A percentile compares a stretch with the other conserved stretches of the same genome.
Evolutionary conservation across 805 yeast genomes (phyloP).

Genomic region (Schizosaccharomyces japonicus): DNA sequence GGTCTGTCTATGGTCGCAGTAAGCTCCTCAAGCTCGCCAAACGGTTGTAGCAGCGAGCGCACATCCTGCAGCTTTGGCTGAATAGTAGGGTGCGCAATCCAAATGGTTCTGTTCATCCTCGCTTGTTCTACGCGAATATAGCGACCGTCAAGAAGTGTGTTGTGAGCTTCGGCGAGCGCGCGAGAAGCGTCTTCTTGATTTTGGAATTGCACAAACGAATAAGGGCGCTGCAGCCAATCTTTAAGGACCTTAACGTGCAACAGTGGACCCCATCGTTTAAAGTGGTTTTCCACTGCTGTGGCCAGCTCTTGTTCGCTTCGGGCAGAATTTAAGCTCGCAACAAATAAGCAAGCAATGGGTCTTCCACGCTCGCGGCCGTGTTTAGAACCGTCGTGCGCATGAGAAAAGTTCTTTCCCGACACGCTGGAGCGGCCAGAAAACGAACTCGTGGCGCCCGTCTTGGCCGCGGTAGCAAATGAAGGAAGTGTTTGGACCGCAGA

Average conservation of each 20-base stretch:
- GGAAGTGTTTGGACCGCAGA: too few relatives aligned
- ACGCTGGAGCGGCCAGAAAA: too few relatives aligned
- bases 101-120: constrained; percentile 64
- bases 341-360: constrained; percentile 3
- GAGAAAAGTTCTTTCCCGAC: too few relatives aligned
- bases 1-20: constrained; percentile 62
- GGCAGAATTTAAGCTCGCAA: constrained; percentile 1
- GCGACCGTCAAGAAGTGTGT: constrained; percentile 13
- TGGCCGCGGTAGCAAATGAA: too few relatives aligned
- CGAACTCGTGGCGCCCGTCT: too few relatives aligned
- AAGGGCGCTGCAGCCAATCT: constrained; percentile 3
- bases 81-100: constrained; percentile 16
- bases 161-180: constrained; percentile 13
- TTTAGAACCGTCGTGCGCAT: too few relatives aligned
- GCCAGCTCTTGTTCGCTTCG: background rate
- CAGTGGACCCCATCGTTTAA: constrained; percentile 2
- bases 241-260: constrained; percentile 3
- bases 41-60: constrained; percentile 21
- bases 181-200: background rate
- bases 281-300: background rate
- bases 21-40: constrained; percentile 57
- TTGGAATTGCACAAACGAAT: background rate
- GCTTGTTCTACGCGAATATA: constrained; percentile 66
- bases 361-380: background rate
- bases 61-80: constrained; percentile 12